These are phyloP conservation scores for Blastocladiella emersonii DNA, from an alignment of 371 early-diverging fungal genomes.

Conservation along the genomic window DNA sequence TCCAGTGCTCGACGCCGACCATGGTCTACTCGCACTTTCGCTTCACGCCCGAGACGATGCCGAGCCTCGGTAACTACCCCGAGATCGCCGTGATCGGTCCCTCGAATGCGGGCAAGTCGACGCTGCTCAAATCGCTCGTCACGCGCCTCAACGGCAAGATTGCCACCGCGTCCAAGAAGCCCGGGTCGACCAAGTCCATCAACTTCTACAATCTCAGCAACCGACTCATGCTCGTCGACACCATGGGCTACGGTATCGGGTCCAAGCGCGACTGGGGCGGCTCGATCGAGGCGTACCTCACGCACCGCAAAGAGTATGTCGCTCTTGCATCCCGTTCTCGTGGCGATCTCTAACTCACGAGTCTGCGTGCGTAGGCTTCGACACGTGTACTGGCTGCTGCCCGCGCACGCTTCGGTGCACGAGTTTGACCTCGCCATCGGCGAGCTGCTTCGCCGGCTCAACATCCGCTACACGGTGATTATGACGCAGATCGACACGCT, in stretches of 20 bases:
- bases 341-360: neutral
- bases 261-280: neutral
- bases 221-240: neutral
- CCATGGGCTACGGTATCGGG: slow-evolving; percentile 1
- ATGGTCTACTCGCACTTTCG: neutral
- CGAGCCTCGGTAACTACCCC: neutral
- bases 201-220: neutral
- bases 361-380: neutral
- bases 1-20: neutral
- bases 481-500: slow-evolving; percentile 3
- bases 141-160: neutral
- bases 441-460: neutral
- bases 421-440: slow-evolving; percentile 2
- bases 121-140: neutral
- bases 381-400: neutral
- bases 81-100: neutral
- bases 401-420: neutral
- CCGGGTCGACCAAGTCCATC: neutral
- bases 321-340: neutral
- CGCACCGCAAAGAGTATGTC: neutral
- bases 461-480: neutral
- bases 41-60: neutral
- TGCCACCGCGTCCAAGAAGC: neutral
- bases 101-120: neutral
- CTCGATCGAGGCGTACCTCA: neutral